A percentile compares a stretch with the other conserved stretches of the same genome.
phyloP scores from a whole-genome alignment of 225 moss, liverwort and hornwort genomes.

The Rhytidiadelphus loreus region DNA sequence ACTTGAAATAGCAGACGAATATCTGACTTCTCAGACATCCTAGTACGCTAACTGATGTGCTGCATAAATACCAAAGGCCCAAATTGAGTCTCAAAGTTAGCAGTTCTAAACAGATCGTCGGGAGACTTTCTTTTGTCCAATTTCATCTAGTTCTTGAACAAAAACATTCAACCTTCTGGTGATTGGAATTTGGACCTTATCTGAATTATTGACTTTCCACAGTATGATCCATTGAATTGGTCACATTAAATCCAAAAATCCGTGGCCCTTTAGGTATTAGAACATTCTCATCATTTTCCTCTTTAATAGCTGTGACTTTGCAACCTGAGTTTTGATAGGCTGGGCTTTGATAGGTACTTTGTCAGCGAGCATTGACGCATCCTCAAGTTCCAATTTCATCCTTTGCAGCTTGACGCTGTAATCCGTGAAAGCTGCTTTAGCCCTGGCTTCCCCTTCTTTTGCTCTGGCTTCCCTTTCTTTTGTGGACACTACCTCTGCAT shows the following conservation, averaged over 20 bases:
- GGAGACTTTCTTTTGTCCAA: background rate
- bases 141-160: background rate
- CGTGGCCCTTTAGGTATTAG: background rate
- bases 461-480: constrained; percentile 29
- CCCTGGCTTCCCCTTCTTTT: constrained; percentile 23
- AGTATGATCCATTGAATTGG: background rate
- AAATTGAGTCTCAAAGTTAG: background rate
- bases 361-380: constrained; percentile 21
- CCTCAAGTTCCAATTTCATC: constrained; percentile 28
- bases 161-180: background rate
- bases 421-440: constrained; percentile 34
- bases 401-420: constrained; percentile 38
- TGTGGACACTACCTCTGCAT: constrained; percentile 17
- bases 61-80: background rate
- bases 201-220: background rate
- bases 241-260: background rate
- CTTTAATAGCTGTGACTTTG: constrained; percentile 10
- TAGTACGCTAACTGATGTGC: background rate
- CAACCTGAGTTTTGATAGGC: constrained; percentile 26
- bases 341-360: constrained; percentile 46
- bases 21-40: background rate
- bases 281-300: background rate
- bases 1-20: background rate
- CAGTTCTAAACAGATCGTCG: background rate
- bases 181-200: background rate